A percentile compares a stretch with the other conserved stretches of the same genome.
Evolutionary conservation across 2,329 filamentous ascomycete species (phyloP).

Genomic region (Pseudocercospora pini-densiflorae): DNA sequence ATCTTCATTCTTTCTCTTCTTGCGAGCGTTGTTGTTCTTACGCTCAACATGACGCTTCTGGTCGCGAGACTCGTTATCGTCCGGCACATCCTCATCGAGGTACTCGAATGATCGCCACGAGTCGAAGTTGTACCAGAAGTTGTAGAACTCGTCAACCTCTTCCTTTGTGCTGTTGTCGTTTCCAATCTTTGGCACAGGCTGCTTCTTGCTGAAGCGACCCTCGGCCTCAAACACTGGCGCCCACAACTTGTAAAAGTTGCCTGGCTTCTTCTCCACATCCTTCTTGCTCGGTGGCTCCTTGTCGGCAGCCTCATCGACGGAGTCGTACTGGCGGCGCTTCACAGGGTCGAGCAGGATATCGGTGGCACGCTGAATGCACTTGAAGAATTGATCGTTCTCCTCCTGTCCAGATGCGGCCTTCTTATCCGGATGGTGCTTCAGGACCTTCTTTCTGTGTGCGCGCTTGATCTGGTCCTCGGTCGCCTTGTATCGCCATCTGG

Average conservation of each 20-base stretch:
- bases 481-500: conserved; percentile 88
- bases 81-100: conserved; percentile 96
- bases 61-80: conserved; percentile 98
- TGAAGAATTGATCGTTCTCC: conserved; percentile 99
- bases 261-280: conserved; percentile 70
- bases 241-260: conserved; percentile 97
- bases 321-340: conserved; percentile 94
- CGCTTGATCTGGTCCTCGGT: conserved; percentile 99
- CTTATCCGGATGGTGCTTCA: conserved; percentile 99
- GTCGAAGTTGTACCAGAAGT: conserved; percentile 99
- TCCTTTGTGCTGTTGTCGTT: conserved; percentile 83
- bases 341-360: conserved; percentile 90
- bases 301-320: conserved; percentile 91
- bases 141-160: conserved; percentile 95
- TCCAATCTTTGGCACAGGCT: conserved; percentile 87
- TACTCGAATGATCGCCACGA: conserved; percentile 98
- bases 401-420: conserved; percentile 85
- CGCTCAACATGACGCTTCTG: conserved; percentile 98
- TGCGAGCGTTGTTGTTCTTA: conserved; percentile 96
- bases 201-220: conserved; percentile 86
- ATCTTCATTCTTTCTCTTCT: conserved; percentile 99
- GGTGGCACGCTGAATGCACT: conserved; percentile 98
- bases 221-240: conserved; percentile 87
- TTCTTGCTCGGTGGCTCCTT: conserved; percentile 94
- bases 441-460: conserved; percentile 98